A percentile compares a stretch with the other conserved stretches of the same genome.
These are phyloP conservation scores for Lyophyllum atratum DNA, from an alignment of 768 basidiomycete genomes.

Conservation along the genomic window DNA sequence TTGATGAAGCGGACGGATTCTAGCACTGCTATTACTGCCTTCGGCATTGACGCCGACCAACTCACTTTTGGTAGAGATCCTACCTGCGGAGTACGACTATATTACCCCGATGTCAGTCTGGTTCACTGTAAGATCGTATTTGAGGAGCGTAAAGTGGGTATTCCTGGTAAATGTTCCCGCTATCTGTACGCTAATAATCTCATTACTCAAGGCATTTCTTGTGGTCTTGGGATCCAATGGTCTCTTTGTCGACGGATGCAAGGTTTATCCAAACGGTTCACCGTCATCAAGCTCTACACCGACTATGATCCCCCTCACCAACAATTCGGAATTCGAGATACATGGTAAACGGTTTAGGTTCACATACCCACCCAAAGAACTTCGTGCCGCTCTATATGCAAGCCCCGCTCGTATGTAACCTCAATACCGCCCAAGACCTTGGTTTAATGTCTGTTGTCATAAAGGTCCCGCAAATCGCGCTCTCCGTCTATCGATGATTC, in stretches of 20 bases:
- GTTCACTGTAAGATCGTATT: conserved; percentile 72
- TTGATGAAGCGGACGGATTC: conserved; percentile 57
- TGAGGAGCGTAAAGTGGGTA: conserved; percentile 61
- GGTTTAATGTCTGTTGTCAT: no score
- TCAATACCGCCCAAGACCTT: background rate
- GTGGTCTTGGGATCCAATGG: conserved; percentile 61
- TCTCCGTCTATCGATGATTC: conserved; percentile 75
- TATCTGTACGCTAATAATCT: background rate
- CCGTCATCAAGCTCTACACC: conserved; percentile 26
- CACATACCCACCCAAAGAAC: conserved; percentile 73
- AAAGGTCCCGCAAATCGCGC: conserved; percentile 41
- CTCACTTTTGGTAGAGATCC: conserved; percentile 72
- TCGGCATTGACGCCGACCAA: conserved; percentile 69
- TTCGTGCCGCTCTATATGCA: conserved; percentile 52
- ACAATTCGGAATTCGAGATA: conserved; percentile 68
- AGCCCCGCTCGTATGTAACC: conserved; percentile 48
- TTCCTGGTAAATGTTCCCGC: background rate
- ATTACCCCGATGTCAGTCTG: conserved; percentile 62
- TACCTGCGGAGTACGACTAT: conserved; percentile 65
- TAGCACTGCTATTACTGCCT: conserved; percentile 56
- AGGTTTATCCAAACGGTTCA: conserved; percentile 49
- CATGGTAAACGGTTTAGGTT: conserved; percentile 73
- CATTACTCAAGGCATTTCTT: conserved; percentile 57
- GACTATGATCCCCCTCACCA: conserved; percentile 63
- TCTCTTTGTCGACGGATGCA: conserved; percentile 61